Evolutionary conservation across 306 rosid genomes (phyloP).

Genomic region (Dicorynia guianensis): DNA sequence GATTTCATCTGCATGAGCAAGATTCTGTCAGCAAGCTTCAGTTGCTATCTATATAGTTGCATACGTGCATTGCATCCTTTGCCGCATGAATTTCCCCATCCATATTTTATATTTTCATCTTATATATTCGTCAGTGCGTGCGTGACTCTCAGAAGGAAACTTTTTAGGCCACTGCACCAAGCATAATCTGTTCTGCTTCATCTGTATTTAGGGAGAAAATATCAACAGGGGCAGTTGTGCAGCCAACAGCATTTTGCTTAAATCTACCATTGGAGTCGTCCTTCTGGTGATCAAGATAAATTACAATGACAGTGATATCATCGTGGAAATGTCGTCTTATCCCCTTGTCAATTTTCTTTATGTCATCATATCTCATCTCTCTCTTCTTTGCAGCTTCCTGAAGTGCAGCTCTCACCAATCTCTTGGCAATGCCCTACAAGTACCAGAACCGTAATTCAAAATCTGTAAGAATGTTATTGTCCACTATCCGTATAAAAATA

Average conservation of each 20-base stretch:
- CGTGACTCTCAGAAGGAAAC: slow-evolving; percentile 37
- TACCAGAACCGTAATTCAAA: slow-evolving; percentile 26
- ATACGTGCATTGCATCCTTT: neutral
- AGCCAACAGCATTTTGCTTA: slow-evolving; percentile 55
- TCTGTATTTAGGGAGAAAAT: slow-evolving; percentile 71
- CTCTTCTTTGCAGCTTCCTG: slow-evolving; percentile 88
- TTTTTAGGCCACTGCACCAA: slow-evolving; percentile 43
- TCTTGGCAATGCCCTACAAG: slow-evolving; percentile 92
- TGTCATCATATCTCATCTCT: slow-evolving; percentile 87
- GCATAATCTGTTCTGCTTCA: slow-evolving; percentile 54
- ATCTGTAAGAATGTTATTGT: slow-evolving; percentile 8
- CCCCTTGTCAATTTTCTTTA: slow-evolving; percentile 85
- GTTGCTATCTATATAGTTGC: neutral
- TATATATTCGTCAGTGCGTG: slow-evolving; percentile 26
- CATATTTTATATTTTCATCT: neutral
- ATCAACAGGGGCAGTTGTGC: slow-evolving; percentile 82
- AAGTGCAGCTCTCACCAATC: slow-evolving; percentile 86
- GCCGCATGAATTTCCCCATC: neutral
- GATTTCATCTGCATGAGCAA: too few relatives aligned
- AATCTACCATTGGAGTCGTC: slow-evolving; percentile 51
- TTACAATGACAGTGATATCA: slow-evolving; percentile 86
- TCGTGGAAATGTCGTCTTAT: slow-evolving; percentile 89
- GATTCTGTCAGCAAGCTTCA: too few relatives aligned
- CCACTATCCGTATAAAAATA: neutral
- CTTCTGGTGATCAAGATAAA: slow-evolving; percentile 77